phyloP scores from a whole-genome alignment of 176 grass and related monocot species.

The Carex littledalei region DNA sequence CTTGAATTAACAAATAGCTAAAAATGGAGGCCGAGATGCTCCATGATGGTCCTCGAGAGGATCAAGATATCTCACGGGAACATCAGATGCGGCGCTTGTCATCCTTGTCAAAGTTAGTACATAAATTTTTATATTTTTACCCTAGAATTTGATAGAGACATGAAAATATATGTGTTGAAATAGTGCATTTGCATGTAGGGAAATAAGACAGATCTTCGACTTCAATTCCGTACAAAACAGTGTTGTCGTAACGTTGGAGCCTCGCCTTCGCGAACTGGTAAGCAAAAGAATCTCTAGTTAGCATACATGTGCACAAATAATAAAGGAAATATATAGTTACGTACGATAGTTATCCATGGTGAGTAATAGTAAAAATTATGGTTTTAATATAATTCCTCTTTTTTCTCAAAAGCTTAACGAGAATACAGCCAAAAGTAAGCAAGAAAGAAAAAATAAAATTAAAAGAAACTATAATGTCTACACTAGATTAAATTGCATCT shows the following conservation, averaged over 20 bases:
- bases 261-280: background rate
- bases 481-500: background rate
- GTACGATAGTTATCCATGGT: background rate
- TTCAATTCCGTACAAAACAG: background rate
- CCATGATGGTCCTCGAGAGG: background rate
- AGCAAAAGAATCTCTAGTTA: background rate
- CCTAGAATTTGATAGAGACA: background rate
- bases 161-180: background rate
- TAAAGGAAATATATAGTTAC: background rate
- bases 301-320: background rate
- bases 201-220: background rate
- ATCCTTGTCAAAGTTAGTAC: background rate
- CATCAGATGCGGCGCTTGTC: background rate
- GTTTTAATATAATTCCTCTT: too few relatives aligned
- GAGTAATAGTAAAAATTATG: too few relatives aligned
- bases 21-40: background rate
- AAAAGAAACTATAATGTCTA: background rate
- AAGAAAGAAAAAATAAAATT: background rate
- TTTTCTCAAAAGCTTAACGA: background rate
- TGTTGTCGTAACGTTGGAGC: background rate
- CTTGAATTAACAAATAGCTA: background rate
- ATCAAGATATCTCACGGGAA: background rate
- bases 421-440: background rate
- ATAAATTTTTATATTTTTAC: background rate
- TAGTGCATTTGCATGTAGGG: slow-evolving; percentile 2